phyloP scores from a whole-genome alignment of 352 stramenopile genomes.

The Globisporangium cystogenes region DNA sequence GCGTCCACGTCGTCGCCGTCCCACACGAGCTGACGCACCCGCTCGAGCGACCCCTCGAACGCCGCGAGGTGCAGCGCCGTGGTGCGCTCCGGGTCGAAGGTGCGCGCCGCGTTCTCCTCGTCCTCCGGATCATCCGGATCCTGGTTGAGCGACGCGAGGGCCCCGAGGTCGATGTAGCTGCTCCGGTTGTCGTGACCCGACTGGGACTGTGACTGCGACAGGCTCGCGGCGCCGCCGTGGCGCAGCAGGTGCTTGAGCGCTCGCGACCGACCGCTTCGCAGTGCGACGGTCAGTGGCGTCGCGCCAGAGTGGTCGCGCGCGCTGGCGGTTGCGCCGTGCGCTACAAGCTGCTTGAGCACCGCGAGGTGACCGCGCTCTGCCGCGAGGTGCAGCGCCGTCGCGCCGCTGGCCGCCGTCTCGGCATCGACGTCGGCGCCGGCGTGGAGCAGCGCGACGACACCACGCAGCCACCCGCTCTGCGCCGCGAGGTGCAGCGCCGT shows the following conservation, averaged over 20 bases:
- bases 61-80: slow-evolving; percentile 35
- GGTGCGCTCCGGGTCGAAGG: slow-evolving; percentile 20
- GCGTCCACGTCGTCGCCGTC: slow-evolving; percentile 20
- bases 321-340: slow-evolving; percentile 20
- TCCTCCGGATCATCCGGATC: neutral
- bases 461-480: slow-evolving; percentile 19
- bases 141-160: neutral
- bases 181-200: neutral
- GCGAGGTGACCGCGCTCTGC: slow-evolving; percentile 19
- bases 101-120: slow-evolving; percentile 1
- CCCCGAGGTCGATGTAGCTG: neutral
- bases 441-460: slow-evolving; percentile 19
- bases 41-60: slow-evolving; percentile 20
- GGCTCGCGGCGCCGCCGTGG: slow-evolving; percentile 6
- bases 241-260: slow-evolving; percentile 20
- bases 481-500: slow-evolving; percentile 26
- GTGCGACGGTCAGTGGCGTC: slow-evolving; percentile 21
- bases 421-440: slow-evolving; percentile 20
- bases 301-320: slow-evolving; percentile 11
- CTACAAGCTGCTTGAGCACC: slow-evolving; percentile 19
- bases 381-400: slow-evolving; percentile 23
- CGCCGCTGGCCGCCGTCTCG: neutral
- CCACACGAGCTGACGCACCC: slow-evolving; percentile 19
- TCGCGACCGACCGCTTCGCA: slow-evolving; percentile 23
- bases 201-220: neutral